Percentiles rank a stretch among this genome's conserved stretches.
phyloP scores from a whole-genome alignment of 78 protist species.

The Emiliania huxleyi region DNA sequence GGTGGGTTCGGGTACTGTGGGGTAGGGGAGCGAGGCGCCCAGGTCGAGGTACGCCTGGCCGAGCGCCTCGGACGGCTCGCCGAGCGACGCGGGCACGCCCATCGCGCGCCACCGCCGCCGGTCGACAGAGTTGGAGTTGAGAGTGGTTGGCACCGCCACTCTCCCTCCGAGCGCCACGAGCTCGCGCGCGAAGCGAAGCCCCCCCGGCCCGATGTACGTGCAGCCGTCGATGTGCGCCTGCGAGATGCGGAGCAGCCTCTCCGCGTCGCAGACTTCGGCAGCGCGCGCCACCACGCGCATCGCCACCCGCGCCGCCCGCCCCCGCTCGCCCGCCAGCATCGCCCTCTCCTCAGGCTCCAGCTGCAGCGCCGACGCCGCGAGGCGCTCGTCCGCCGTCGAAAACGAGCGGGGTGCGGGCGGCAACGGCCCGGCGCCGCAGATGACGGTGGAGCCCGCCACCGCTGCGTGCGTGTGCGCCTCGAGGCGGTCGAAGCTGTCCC shows the following conservation, averaged over 20 bases:
- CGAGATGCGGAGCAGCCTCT: background rate
- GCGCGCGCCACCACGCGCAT: background rate
- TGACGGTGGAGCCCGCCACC: background rate
- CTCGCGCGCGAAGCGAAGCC: background rate
- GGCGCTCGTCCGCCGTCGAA: too few relatives aligned
- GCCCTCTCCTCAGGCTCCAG: background rate
- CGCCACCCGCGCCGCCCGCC: background rate
- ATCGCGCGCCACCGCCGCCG: background rate
- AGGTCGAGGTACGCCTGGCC: background rate
- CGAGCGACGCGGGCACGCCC: background rate
- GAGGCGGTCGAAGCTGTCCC: background rate
- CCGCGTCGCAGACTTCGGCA: too few relatives aligned
- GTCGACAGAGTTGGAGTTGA: slow-evolving; percentile 1
- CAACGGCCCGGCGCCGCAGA: too few relatives aligned
- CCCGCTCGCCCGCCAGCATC: background rate
- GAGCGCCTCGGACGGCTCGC: background rate
- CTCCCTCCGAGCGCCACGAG: background rate
- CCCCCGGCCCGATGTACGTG: background rate
- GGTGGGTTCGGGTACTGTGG: background rate
- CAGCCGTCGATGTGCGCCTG: background rate
- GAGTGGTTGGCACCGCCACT: background rate
- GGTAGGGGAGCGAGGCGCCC: background rate
- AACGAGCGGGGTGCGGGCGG: too few relatives aligned
- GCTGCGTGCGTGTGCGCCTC: background rate
- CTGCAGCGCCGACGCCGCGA: background rate